These are phyloP conservation scores for Mycena leptocephala DNA, from an alignment of 768 basidiomycete genomes.

Conservation along the genomic window DNA sequence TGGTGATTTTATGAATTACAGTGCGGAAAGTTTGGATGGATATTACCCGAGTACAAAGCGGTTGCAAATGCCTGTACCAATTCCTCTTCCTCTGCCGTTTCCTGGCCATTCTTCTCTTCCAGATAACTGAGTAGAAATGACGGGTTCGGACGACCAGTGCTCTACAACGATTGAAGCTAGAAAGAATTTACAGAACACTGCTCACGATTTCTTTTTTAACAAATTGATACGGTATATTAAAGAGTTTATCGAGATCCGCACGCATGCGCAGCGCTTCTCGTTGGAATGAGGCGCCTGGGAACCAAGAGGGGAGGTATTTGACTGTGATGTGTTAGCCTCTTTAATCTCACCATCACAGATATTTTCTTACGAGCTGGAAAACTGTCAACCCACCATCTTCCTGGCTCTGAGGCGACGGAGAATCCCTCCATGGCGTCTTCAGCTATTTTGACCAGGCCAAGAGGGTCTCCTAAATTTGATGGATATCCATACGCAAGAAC, in stretches of 20 bases:
- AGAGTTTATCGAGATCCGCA: slow-evolving; percentile 44
- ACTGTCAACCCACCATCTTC: slow-evolving; percentile 49
- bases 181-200: neutral
- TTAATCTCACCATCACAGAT: slow-evolving; percentile 13
- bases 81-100: slow-evolving; percentile 42
- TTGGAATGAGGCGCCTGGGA: slow-evolving; percentile 49
- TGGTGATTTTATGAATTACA: neutral
- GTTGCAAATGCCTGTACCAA: slow-evolving; percentile 49
- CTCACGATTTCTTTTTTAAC: slow-evolving; percentile 47
- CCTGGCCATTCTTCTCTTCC: slow-evolving; percentile 36
- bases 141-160: slow-evolving; percentile 29
- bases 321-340: slow-evolving; percentile 35
- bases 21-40: too few relatives aligned
- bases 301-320: slow-evolving; percentile 49
- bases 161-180: slow-evolving; percentile 20
- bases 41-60: slow-evolving; percentile 46
- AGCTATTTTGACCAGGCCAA: slow-evolving; percentile 49
- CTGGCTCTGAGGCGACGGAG: slow-evolving; percentile 50
- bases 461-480: slow-evolving; percentile 34
- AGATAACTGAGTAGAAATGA: slow-evolving; percentile 43
- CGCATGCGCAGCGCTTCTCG: slow-evolving; percentile 42
- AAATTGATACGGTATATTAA: slow-evolving; percentile 47
- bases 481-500: slow-evolving; percentile 45
- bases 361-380: slow-evolving; percentile 41
- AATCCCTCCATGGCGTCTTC: slow-evolving; percentile 54